Percentiles rank a stretch among this genome's conserved stretches.
Conservation (phyloP, 495 filamentous ascomycete genomes). For the Penicillium cosmopolitanum region DNA sequence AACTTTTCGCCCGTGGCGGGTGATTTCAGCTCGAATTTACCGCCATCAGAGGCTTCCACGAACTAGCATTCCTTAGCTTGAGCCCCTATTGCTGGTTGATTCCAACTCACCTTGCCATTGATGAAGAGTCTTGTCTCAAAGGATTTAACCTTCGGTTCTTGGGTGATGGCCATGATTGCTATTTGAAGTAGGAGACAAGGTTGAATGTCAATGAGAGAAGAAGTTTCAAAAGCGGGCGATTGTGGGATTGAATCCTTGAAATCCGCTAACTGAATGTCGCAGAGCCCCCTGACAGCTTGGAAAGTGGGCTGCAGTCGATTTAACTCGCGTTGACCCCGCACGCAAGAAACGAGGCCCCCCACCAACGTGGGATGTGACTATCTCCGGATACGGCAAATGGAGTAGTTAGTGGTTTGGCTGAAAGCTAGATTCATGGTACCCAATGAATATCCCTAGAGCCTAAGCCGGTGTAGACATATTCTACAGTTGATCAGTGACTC, state of each 20-base stretch:
- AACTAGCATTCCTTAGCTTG: conserved; percentile 17
- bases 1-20: conserved; percentile 24
- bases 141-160: conserved; percentile 19
- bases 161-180: conserved; percentile 8
- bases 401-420: neutral
- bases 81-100: neutral
- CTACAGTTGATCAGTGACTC: too few species aligned
- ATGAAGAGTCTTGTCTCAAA: conserved; percentile 26
- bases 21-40: conserved; percentile 20
- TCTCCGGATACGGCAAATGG: neutral
- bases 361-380: neutral
- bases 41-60: conserved; percentile 27
- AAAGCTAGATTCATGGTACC: neutral
- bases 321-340: neutral
- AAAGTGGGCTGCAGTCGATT: neutral
- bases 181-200: neutral
- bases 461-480: too few species aligned
- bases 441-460: neutral
- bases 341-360: neutral
- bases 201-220: too few species aligned
- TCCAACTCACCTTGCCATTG: conserved; percentile 22
- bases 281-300: neutral
- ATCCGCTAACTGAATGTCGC: too few species aligned
- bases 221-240: too few species aligned
- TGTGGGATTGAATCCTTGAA: too few species aligned